These are phyloP conservation scores for Phytopythium cucurbitacearum DNA, from an alignment of 352 stramenopile genomes.

Conservation along the genomic window DNA sequence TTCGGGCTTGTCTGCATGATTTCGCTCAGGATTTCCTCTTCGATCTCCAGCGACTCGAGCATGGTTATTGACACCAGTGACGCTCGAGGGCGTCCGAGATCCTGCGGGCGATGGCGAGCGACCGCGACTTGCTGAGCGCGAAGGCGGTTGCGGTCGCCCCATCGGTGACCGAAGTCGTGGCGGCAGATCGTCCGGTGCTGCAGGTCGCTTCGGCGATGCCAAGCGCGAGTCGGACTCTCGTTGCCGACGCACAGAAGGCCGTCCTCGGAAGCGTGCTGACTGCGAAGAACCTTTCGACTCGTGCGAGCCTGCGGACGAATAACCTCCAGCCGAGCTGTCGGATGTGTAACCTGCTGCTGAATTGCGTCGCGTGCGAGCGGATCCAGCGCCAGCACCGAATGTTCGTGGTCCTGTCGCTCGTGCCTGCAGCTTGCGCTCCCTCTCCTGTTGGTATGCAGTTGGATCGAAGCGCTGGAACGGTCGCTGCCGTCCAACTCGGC, in stretches of 20 bases:
- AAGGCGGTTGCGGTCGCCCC: slow-evolving; percentile 9
- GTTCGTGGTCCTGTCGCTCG: slow-evolving; percentile 26
- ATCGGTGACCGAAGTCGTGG: slow-evolving; percentile 23
- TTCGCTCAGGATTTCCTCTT: background rate
- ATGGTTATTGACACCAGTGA: background rate
- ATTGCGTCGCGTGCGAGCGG: background rate
- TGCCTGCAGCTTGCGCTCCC: slow-evolving; percentile 46
- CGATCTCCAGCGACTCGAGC: slow-evolving; percentile 1
- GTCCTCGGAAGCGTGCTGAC: slow-evolving; percentile 32
- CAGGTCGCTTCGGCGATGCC: slow-evolving; percentile 41
- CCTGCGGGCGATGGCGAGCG: slow-evolving; percentile 22
- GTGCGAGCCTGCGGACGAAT: slow-evolving; percentile 59
- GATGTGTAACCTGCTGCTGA: slow-evolving; percentile 49
- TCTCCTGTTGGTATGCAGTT: slow-evolving; percentile 78
- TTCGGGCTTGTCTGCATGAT: too few species aligned
- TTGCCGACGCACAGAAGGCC: slow-evolving; percentile 44
- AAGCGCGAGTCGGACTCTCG: slow-evolving; percentile 49
- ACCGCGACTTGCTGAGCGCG: slow-evolving; percentile 15
- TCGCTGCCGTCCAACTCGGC: slow-evolving; percentile 6
- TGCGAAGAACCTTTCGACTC: slow-evolving; percentile 42
- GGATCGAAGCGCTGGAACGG: slow-evolving; percentile 72
- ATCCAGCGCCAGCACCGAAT: background rate
- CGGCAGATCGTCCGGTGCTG: slow-evolving; percentile 10
- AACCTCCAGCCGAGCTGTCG: slow-evolving; percentile 56
- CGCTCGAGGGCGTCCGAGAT: slow-evolving; percentile 8